A percentile compares a stretch with the other conserved stretches of the same genome.
phyloP scores from a whole-genome alignment of 2,329 filamentous ascomycete genomes.

The Apiospora marii region DNA sequence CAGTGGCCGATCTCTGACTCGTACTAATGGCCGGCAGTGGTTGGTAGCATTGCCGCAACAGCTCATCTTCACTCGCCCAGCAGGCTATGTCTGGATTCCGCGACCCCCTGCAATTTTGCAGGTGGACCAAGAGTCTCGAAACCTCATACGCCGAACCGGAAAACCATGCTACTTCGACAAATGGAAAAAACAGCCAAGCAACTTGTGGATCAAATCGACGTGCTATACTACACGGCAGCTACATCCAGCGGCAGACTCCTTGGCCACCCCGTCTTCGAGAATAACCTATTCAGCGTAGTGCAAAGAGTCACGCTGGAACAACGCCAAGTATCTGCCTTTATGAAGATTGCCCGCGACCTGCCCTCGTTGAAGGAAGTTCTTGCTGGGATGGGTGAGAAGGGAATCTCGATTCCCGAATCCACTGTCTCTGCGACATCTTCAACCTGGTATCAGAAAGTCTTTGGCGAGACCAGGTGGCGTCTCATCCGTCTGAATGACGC shows the following conservation, averaged over 20 bases:
- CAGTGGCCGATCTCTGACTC: background rate
- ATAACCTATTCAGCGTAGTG: background rate
- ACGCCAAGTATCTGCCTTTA: background rate
- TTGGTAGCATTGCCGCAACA: background rate
- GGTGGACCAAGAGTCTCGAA: background rate
- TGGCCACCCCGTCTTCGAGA: background rate
- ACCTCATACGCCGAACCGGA: background rate
- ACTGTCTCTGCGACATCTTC: background rate
- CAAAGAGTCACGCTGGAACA: background rate
- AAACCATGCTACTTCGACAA: background rate
- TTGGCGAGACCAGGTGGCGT: background rate
- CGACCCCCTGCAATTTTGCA: background rate
- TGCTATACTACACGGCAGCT: background rate
- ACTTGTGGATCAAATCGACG: background rate
- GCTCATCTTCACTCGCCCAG: background rate
- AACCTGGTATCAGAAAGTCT: background rate
- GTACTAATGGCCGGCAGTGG: background rate
- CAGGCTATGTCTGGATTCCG: background rate
- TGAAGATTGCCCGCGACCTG: background rate
- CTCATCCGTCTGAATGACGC: background rate
- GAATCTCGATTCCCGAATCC: background rate
- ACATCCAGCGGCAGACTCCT: background rate
- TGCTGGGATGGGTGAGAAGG: background rate
- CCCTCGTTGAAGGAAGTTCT: background rate
- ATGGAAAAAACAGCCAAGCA: background rate